Conservation (phyloP, 202 grass and related monocot species). For the Musa balbisiana region DNA sequence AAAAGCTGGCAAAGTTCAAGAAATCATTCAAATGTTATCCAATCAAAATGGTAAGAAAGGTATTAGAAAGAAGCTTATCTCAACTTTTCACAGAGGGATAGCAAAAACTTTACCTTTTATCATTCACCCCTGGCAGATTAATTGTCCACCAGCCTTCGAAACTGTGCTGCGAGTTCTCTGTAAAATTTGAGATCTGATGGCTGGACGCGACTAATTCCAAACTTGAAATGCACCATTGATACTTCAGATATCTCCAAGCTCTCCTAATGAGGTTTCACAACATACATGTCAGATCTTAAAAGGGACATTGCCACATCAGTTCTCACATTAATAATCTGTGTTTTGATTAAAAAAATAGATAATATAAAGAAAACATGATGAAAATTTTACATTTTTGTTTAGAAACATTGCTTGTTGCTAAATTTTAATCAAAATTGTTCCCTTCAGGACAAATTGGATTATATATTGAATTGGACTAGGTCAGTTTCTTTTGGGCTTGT, state of each 20-base stretch:
- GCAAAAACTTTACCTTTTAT: background rate
- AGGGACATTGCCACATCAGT: too few species aligned
- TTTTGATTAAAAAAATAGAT: background rate
- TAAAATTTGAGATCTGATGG: conserved; percentile 71
- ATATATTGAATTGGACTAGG: too few species aligned
- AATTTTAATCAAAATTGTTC: too few species aligned
- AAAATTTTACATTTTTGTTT: background rate
- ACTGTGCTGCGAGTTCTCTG: conserved; percentile 49
- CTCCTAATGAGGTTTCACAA: conserved; percentile 35
- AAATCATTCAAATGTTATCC: too few species aligned
- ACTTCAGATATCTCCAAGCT: conserved; percentile 46
- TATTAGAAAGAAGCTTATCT: too few species aligned
- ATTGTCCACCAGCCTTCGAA: conserved; percentile 42
- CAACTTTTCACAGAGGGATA: too few species aligned
- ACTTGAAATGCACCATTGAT: conserved; percentile 54
- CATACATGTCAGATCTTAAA: background rate
- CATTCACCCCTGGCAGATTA: conserved; percentile 11
- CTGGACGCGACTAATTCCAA: conserved; percentile 29
- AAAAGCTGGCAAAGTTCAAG: too few species aligned
- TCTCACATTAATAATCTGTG: too few species aligned
- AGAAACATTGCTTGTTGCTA: background rate
- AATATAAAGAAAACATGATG: background rate
- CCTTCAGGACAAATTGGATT: too few species aligned
- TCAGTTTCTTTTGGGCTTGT: too few species aligned
- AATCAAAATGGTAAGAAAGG: too few species aligned